These are phyloP conservation scores for Hemisphaericaspora nanyangensis DNA, from an alignment of 805 yeast genomes.

Conservation along the genomic window DNA sequence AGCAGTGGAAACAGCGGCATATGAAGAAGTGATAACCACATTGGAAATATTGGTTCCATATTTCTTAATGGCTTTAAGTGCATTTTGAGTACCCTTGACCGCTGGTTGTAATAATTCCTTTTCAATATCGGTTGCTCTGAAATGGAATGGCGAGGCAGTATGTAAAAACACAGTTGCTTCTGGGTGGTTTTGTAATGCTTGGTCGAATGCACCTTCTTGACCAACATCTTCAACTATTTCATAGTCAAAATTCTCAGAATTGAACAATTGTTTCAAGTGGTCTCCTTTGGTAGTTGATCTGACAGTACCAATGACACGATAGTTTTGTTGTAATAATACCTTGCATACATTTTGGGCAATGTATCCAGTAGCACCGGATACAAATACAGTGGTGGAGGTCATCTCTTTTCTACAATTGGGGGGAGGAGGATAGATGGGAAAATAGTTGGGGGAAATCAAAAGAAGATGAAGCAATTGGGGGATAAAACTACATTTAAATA, in stretches of 20 bases:
- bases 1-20: conserved; percentile 44
- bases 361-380: conserved; percentile 56
- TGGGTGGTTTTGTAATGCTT: conserved; percentile 42
- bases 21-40: conserved; percentile 50
- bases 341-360: conserved; percentile 49
- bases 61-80: conserved; percentile 46
- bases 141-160: conserved; percentile 58
- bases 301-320: conserved; percentile 51
- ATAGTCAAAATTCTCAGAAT: conserved; percentile 32
- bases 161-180: conserved; percentile 55
- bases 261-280: conserved; percentile 18
- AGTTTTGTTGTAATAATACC: conserved; percentile 35
- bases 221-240: conserved; percentile 48
- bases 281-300: conserved; percentile 45
- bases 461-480: no score
- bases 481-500: no score
- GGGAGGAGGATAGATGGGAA: no score
- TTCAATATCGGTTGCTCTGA: conserved; percentile 41
- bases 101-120: conserved; percentile 56
- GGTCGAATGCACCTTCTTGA: conserved; percentile 42
- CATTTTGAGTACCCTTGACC: conserved; percentile 48
- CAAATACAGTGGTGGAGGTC: conserved; percentile 28
- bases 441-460: no score
- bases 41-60: conserved; percentile 38
- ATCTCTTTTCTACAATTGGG: no score